A percentile compares a stretch with the other conserved stretches of the same genome.
phyloP scores from a whole-genome alignment of 306 rosid genomes.

The Bauhinia variegata region DNA sequence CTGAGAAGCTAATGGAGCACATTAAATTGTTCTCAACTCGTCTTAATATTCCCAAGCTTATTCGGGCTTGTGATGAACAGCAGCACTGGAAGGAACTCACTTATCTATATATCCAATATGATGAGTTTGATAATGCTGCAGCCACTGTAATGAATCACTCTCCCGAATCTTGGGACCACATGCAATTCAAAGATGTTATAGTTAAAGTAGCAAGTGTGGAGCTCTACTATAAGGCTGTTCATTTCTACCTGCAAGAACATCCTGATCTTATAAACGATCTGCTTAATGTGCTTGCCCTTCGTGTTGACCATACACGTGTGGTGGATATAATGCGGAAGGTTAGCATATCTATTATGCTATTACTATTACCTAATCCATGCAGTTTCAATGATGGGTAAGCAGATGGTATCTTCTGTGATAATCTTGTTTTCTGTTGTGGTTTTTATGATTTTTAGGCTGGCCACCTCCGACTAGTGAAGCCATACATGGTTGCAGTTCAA shows the following conservation, averaged over 20 bases:
- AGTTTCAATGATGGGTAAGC: conserved; percentile 16
- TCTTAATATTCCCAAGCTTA: conserved; percentile 92
- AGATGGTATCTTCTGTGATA: conserved; percentile 9
- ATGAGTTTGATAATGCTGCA: conserved; percentile 97
- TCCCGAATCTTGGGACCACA: conserved; percentile 99
- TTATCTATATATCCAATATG: conserved; percentile 85
- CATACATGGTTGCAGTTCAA: conserved; percentile 97
- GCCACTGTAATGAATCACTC: conserved; percentile 94
- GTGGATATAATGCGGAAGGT: conserved; percentile 97
- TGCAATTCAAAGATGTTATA: conserved; percentile 92
- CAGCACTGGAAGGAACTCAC: conserved; percentile 97
- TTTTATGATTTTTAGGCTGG: conserved; percentile 67
- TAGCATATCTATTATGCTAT: conserved; percentile 19
- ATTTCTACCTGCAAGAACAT: conserved; percentile 93
- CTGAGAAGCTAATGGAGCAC: conserved; percentile 95
- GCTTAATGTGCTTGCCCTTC: conserved; percentile 90
- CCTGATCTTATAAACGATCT: conserved; percentile 91
- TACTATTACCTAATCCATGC: too few species aligned
- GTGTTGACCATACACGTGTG: conserved; percentile 95
- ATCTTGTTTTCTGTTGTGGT: conserved; percentile 16
- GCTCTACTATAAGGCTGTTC: conserved; percentile 93
- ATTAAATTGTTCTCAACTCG: conserved; percentile 89
- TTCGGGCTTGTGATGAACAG: conserved; percentile 97
- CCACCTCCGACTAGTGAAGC: conserved; percentile 86
- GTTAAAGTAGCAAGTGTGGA: conserved; percentile 98